phyloP scores from a whole-genome alignment of 1,139 yeast genomes.

The Lodderomyces pseudojiufengensis region DNA sequence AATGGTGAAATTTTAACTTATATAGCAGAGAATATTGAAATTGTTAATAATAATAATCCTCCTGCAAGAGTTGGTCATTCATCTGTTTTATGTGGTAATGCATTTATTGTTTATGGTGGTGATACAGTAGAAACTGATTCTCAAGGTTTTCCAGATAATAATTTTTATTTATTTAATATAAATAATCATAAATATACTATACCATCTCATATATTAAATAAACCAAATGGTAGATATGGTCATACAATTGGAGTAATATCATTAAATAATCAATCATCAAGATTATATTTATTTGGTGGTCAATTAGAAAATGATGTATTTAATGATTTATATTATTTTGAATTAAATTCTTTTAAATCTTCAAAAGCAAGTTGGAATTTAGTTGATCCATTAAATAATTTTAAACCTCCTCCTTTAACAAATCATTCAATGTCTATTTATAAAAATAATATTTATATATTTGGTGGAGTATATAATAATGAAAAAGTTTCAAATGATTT shows the following conservation, averaged over 20 bases:
- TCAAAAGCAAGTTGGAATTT: constrained; percentile 83
- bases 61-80: constrained; percentile 98
- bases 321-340: constrained; percentile 82
- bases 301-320: constrained; percentile 86
- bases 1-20: constrained; percentile 29
- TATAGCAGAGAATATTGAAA: constrained; percentile 62
- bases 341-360: constrained; percentile 80
- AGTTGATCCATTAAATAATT: constrained; percentile 50
- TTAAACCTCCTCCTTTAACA: constrained; percentile 86
- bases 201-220: constrained; percentile 75
- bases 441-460: constrained; percentile 75
- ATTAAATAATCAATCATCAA: constrained; percentile 62
- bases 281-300: constrained; percentile 89
- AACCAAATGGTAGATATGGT: constrained; percentile 93
- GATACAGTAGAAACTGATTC: constrained; percentile 86
- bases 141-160: constrained; percentile 81
- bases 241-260: constrained; percentile 69
- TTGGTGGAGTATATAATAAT: constrained; percentile 90
- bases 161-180: constrained; percentile 83
- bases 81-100: constrained; percentile 87
- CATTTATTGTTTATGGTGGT: constrained; percentile 93
- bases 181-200: constrained; percentile 89
- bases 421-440: constrained; percentile 86
- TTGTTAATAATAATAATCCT: constrained; percentile 52
- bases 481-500: constrained; percentile 71